These are phyloP conservation scores for Stachybotrys echinatus DNA, from an alignment of 2,329 filamentous ascomycete genomes.

Conservation along the genomic window DNA sequence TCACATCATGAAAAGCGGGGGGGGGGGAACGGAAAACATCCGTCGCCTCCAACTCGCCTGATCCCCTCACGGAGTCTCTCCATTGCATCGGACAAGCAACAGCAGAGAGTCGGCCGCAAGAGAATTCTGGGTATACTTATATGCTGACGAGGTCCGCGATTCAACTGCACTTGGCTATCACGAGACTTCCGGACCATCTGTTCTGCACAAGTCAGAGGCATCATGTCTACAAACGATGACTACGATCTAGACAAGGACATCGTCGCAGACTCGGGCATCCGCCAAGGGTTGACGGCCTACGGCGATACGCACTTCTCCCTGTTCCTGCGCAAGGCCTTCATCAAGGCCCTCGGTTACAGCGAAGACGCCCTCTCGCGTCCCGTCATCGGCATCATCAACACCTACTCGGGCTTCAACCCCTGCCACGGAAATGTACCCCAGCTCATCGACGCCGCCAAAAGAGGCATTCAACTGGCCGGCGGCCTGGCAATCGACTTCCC, in stretches of 20 bases:
- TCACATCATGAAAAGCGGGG: too few relatives aligned
- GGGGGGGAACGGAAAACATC: too few relatives aligned
- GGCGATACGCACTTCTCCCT: constrained; percentile 71
- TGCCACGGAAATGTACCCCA: constrained; percentile 70
- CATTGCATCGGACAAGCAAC: too few relatives aligned
- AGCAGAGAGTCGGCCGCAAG: too few relatives aligned
- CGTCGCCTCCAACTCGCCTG: too few relatives aligned
- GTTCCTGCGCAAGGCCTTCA: constrained; percentile 71
- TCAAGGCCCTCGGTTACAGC: constrained; percentile 69
- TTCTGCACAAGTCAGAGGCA: too few relatives aligned
- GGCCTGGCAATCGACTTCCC: constrained; percentile 69
- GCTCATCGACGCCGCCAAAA: constrained; percentile 64
- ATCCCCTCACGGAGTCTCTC: too few relatives aligned
- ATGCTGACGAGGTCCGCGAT: too few relatives aligned
- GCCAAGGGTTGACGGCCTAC: constrained; percentile 62
- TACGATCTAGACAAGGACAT: constrained; percentile 56
- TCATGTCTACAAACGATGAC: constrained; percentile 34
- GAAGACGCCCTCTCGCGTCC: constrained; percentile 66
- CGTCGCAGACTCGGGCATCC: constrained; percentile 45
- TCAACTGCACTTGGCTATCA: too few relatives aligned
- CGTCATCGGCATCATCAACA: constrained; percentile 72
- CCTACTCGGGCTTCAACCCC: constrained; percentile 67
- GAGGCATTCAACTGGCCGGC: constrained; percentile 61
- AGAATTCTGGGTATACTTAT: too few relatives aligned
- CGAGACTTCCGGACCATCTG: too few relatives aligned